phyloP scores from a whole-genome alignment of 2,329 filamentous ascomycete genomes.

The Aspergillus japonicus region DNA sequence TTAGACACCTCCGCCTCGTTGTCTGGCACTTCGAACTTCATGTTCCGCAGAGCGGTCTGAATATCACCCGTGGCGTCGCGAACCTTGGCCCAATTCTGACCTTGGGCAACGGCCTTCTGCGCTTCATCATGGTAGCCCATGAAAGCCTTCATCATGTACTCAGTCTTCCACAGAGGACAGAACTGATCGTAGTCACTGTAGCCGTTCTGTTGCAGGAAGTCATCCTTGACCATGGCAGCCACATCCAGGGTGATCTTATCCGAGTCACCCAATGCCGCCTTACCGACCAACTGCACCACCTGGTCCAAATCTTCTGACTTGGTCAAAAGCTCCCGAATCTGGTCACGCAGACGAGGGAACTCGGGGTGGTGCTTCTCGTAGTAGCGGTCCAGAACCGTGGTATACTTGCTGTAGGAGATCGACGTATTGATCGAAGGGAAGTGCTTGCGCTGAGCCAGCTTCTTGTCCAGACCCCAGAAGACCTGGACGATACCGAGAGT shows the following conservation, averaged over 20 bases:
- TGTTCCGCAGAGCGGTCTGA: slow-evolving; percentile 77
- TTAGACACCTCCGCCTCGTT: slow-evolving; percentile 78
- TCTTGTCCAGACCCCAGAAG: slow-evolving; percentile 99
- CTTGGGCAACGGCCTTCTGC: slow-evolving; percentile 90
- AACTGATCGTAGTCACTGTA: slow-evolving; percentile 99
- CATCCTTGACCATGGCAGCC: slow-evolving; percentile 89
- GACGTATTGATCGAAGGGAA: slow-evolving; percentile 98
- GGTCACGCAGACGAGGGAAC: slow-evolving; percentile 87
- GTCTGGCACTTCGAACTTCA: slow-evolving; percentile 94
- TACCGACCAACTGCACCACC: slow-evolving; percentile 96
- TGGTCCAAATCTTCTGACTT: slow-evolving; percentile 97
- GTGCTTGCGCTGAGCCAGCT: slow-evolving; percentile 97
- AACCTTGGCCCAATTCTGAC: slow-evolving; percentile 88
- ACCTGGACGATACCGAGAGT: slow-evolving; percentile 98
- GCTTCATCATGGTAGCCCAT: slow-evolving; percentile 97
- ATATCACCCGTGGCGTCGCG: slow-evolving; percentile 86
- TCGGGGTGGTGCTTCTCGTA: slow-evolving; percentile 93
- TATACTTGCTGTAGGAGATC: slow-evolving; percentile 96
- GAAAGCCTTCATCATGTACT: slow-evolving; percentile 99
- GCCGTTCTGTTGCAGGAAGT: slow-evolving; percentile 98
- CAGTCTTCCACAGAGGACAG: slow-evolving; percentile 99
- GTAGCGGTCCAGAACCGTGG: slow-evolving; percentile 79
- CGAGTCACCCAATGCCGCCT: slow-evolving; percentile 89
- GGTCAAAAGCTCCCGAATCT: slow-evolving; percentile 88
- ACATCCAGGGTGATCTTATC: slow-evolving; percentile 99